Evolutionary conservation across 805 yeast species (phyloP).

Genomic region (Nakazawaea laoshanensis): DNA sequence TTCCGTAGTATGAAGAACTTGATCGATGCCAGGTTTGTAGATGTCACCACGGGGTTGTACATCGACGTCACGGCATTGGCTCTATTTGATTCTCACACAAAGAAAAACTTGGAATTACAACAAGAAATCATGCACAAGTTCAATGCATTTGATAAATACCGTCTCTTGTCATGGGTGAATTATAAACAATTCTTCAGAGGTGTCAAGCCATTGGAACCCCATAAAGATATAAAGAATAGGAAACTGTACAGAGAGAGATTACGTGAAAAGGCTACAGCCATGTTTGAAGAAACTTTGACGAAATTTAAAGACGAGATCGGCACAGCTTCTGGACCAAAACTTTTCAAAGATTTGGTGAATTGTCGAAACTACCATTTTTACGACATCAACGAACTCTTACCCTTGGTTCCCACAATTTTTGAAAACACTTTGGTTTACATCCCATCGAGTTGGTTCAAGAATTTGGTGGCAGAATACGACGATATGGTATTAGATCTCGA

Average conservation of each 20-base stretch:
- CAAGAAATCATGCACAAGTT: not conserved
- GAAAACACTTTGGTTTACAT: conserved; percentile 50
- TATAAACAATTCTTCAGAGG: conserved; percentile 7
- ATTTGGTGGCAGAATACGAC: conserved; percentile 8
- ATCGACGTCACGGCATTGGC: conserved; percentile 34
- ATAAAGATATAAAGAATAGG: not conserved
- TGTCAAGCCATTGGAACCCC: not conserved
- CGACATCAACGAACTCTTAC: conserved; percentile 34
- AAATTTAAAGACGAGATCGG: not conserved
- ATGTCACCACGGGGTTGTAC: conserved; percentile 37
- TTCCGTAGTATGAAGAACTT: conserved; percentile 37
- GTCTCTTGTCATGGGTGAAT: not conserved
- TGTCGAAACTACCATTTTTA: conserved; percentile 52
- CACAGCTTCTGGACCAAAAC: not conserved
- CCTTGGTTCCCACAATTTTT: conserved; percentile 36
- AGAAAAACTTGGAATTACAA: not conserved
- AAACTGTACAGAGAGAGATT: not conserved
- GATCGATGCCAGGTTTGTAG: conserved; percentile 48
- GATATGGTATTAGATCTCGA: not conserved
- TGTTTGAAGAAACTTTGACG: not conserved
- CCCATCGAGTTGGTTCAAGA: conserved; percentile 29
- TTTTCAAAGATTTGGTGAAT: conserved; percentile 15
- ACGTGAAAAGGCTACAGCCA: not conserved
- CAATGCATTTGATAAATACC: conserved; percentile 1
- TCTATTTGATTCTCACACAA: not conserved